These are phyloP conservation scores for Trichoderma asperellum DNA, from an alignment of 2,329 filamentous ascomycete genomes.

Conservation along the genomic window DNA sequence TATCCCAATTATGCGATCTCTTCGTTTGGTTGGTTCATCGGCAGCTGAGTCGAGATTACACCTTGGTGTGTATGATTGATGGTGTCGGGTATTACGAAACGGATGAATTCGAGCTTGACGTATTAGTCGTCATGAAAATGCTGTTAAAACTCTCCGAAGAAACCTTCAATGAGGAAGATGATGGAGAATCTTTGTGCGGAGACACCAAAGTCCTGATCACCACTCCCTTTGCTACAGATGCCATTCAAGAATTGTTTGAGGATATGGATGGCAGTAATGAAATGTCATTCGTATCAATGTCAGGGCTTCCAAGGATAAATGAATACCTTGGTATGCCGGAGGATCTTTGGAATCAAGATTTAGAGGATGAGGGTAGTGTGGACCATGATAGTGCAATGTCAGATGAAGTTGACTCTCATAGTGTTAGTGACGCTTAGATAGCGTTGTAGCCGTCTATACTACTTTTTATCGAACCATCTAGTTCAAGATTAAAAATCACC, in stretches of 20 bases:
- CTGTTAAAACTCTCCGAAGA: not conserved
- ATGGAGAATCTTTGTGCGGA: not conserved
- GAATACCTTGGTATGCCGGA: not conserved
- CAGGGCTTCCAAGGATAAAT: not conserved
- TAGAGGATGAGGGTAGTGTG: not conserved
- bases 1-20: slow-evolving; percentile 2
- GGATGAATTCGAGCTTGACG: not conserved
- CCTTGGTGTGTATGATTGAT: slow-evolving; percentile 8
- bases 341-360: not conserved
- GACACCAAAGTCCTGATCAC: not conserved
- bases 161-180: too few relatives aligned
- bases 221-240: not conserved
- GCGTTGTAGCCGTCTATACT: not conserved
- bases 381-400: not conserved
- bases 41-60: not conserved
- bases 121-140: not conserved
- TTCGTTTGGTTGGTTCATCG: not conserved
- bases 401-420: not conserved
- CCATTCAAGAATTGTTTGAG: not conserved
- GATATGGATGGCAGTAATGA: not conserved
- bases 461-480: not conserved
- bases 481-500: too few relatives aligned
- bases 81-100: slow-evolving; percentile 4
- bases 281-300: slow-evolving; percentile 2
- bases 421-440: not conserved